A percentile compares a stretch with the other conserved stretches of the same genome.
phyloP scores from a whole-genome alignment of 495 filamentous ascomycete species.

The Neurospora sp. region DNA sequence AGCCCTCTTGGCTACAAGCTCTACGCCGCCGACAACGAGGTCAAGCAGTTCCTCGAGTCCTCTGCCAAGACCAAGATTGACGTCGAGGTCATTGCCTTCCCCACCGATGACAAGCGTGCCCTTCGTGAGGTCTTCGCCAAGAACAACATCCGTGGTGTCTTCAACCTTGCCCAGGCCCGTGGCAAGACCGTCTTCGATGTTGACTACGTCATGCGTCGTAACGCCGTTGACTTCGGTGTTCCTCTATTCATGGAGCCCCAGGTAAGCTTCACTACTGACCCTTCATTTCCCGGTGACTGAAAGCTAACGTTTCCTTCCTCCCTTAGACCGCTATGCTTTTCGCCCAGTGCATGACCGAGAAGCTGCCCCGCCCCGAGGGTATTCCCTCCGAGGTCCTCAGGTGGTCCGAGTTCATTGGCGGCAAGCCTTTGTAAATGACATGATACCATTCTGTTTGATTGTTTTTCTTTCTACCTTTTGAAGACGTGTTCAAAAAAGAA shows the following conservation, averaged over 20 bases:
- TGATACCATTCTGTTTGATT: constrained; percentile 3
- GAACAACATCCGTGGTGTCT: constrained; percentile 89
- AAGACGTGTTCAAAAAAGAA: constrained; percentile 1
- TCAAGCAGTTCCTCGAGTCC: constrained; percentile 75
- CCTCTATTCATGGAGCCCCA: constrained; percentile 98
- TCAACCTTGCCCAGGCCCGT: constrained; percentile 81
- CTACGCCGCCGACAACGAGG: constrained; percentile 68
- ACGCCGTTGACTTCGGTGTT: constrained; percentile 96
- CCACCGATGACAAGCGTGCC: constrained; percentile 88
- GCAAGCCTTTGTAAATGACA: constrained; percentile 66
- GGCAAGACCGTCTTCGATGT: constrained; percentile 81
- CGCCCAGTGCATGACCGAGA: constrained; percentile 90
- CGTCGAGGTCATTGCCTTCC: constrained; percentile 94
- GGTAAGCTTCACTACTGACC: constrained; percentile 44
- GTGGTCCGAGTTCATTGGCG: constrained; percentile 91
- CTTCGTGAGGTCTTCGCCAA: constrained; percentile 94
- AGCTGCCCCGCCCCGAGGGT: constrained; percentile 71
- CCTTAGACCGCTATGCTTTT: constrained; percentile 86
- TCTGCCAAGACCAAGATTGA: constrained; percentile 50
- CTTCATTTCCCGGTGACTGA: background rate
- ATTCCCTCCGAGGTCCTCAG: constrained; percentile 82
- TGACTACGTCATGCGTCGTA: constrained; percentile 97
- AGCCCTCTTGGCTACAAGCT: constrained; percentile 87
- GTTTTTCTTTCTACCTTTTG: background rate
- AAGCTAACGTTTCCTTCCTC: constrained; percentile 13